phyloP scores from a whole-genome alignment of 2,329 filamentous ascomycete genomes.

The Pseudogymnoascus sp. region DNA sequence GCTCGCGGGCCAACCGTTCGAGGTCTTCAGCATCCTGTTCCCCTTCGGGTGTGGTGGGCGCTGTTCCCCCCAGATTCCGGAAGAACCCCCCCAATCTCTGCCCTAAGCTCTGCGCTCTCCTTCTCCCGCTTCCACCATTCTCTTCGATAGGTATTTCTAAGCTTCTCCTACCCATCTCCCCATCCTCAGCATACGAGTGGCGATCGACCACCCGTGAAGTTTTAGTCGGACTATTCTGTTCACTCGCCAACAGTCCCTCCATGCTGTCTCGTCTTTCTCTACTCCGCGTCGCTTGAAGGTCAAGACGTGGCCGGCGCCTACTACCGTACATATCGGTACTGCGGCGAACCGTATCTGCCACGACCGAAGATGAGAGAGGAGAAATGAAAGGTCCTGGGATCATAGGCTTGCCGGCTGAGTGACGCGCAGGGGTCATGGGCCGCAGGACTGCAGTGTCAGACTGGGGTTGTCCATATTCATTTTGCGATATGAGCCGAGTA shows the following conservation, averaged over 20 bases:
- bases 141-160: background rate
- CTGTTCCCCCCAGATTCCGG: background rate
- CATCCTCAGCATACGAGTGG: background rate
- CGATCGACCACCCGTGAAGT: background rate
- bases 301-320: conserved; percentile 12
- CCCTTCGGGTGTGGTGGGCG: background rate
- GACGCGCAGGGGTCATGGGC: conserved; percentile 34
- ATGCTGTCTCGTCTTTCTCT: background rate
- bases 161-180: background rate
- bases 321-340: conserved; percentile 32
- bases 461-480: conserved; percentile 23
- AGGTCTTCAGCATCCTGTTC: background rate
- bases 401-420: conserved; percentile 42
- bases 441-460: conserved; percentile 30
- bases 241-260: background rate
- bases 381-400: conserved; percentile 50
- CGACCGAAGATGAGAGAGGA: conserved; percentile 51
- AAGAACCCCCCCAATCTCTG: background rate
- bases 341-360: conserved; percentile 55
- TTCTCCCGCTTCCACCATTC: background rate
- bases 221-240: background rate
- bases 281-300: background rate
- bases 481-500: conserved; percentile 22
- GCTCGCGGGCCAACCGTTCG: background rate
- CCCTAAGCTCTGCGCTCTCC: background rate